A percentile compares a stretch with the other conserved stretches of the same genome.
phyloP scores from a whole-genome alignment of 805 yeast genomes.

The Sugiyamaella lignohabitans region DNA sequence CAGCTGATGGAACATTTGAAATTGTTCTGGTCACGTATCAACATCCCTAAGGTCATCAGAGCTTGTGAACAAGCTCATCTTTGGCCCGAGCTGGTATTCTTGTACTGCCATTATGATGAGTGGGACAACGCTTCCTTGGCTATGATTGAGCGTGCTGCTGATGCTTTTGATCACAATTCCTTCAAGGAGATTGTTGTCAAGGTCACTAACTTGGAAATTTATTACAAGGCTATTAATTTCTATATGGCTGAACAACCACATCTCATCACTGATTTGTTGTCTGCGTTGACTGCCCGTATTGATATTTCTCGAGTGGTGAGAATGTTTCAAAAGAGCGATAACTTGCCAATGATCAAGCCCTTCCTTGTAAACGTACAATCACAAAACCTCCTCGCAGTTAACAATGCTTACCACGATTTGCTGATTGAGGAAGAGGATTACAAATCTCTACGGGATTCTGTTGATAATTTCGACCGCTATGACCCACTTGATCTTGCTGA shows the following conservation, averaged over 20 bases:
- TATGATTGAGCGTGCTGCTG: constrained; percentile 91
- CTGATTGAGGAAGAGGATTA: constrained; percentile 95
- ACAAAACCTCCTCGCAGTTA: constrained; percentile 85
- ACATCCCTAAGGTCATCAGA: constrained; percentile 92
- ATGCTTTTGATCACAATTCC: constrained; percentile 86
- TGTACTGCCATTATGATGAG: constrained; percentile 97
- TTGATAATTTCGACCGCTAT: constrained; percentile 84
- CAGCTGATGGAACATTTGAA: constrained; percentile 94
- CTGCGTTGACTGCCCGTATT: constrained; percentile 79
- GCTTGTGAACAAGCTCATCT: constrained; percentile 91
- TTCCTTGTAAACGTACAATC: constrained; percentile 86
- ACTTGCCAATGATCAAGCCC: constrained; percentile 92
- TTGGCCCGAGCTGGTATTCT: constrained; percentile 93
- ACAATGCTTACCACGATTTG: constrained; percentile 90
- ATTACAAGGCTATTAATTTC: constrained; percentile 94
- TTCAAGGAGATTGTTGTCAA: constrained; percentile 93
- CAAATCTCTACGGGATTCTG: constrained; percentile 78
- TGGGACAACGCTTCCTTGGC: constrained; percentile 98
- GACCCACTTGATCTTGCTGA: constrained; percentile 89
- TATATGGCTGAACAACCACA: constrained; percentile 90
- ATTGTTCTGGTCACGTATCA: constrained; percentile 95
- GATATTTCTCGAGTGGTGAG: constrained; percentile 93
- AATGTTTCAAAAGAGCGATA: constrained; percentile 90
- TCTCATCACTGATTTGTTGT: constrained; percentile 74
- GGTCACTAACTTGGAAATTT: constrained; percentile 92